phyloP scores from a whole-genome alignment of 768 basidiomycete genomes.

The Chlorophyllum brunneum region DNA sequence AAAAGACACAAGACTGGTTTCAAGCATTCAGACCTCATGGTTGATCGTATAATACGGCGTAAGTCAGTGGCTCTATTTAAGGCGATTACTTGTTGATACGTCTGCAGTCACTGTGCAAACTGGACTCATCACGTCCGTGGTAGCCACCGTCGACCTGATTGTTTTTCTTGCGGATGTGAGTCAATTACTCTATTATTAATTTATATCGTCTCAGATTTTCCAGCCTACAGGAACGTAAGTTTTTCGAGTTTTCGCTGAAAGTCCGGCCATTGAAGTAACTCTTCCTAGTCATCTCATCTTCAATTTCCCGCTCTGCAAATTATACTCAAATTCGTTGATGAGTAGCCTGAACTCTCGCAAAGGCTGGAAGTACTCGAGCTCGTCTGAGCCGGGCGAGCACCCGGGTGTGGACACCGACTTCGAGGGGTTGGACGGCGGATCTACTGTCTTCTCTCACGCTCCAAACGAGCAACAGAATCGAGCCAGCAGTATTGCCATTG shows the following conservation, averaged over 20 bases:
- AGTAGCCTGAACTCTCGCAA: constrained; percentile 32
- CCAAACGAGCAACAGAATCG: background rate
- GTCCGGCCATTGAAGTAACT: background rate
- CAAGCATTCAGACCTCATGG: constrained; percentile 18
- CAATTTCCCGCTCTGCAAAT: constrained; percentile 35
- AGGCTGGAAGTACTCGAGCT: constrained; percentile 23
- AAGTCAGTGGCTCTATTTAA: background rate
- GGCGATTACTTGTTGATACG: background rate
- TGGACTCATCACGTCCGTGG: constrained; percentile 18
- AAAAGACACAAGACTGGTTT: constrained; percentile 21
- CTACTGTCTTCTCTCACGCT: background rate
- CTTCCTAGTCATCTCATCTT: constrained; percentile 33
- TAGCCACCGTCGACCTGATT: constrained; percentile 19
- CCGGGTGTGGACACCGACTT: constrained; percentile 4
- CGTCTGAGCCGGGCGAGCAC: background rate
- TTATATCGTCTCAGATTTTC: background rate
- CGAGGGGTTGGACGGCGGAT: background rate
- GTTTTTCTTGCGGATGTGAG: constrained; percentile 21
- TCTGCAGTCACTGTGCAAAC: constrained; percentile 21
- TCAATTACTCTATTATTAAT: background rate
- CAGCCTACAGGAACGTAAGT: constrained; percentile 17
- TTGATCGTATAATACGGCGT: constrained; percentile 23
- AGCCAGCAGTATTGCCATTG: background rate
- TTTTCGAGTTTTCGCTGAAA: background rate
- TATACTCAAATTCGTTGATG: constrained; percentile 39